Base-by-base conservation (phyloP, 225 moss, liverwort and hornwort genomes). In the Marchantia polymorpha region DNA sequence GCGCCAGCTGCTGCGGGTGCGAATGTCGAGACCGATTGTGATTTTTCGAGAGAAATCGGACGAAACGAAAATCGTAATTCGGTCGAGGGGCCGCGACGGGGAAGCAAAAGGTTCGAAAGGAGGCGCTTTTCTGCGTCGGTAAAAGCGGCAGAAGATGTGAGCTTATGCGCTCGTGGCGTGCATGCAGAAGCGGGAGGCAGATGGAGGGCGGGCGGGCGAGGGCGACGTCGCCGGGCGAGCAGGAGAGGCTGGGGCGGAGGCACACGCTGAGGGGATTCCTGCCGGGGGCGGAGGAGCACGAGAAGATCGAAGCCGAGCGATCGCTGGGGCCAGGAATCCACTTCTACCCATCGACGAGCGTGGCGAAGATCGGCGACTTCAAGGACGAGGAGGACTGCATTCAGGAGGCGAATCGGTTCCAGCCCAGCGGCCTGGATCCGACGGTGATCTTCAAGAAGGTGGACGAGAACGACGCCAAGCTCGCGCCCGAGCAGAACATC, bases 401-500 rank as follows among this genome's bases (percentile, higher is more conserved):
- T 4, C 27, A 30, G 9, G 54, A 52, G 51, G 54, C 10, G 51
- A 31, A 58, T 11, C 20, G 50, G 11, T 46, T 27, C 39, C 69
- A 77, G 52, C 76, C 59, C 10, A 63, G 60, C 22, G 76, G 76
- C 0, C 78, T 79, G 25, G 78, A 79, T 11, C 69, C 69, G 12
- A 69, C 69, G 3, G 67, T 69, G 53, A 68, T 79, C 69, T 79
- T 79, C 69, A 79, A 79, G 51, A 79, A 79, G 29, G 78, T 69
- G 9, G 65, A 65, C 52, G 81, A 65, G 22, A 25, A 48, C 31
- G 79, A 55, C 20, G 26, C 61, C 3, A 81, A 30, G 31, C 20
- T 75, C 23, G 85, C 89, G 29, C 95, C 93, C 12, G 93, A 95
- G 77, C 88, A 83, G 77, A 85, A 84, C 54, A 81, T 95, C 74